These are phyloP conservation scores for Cutaneotrichosporon sp. DNA, from an alignment of 1,284 basidiomycete species.

Conservation along the genomic window DNA sequence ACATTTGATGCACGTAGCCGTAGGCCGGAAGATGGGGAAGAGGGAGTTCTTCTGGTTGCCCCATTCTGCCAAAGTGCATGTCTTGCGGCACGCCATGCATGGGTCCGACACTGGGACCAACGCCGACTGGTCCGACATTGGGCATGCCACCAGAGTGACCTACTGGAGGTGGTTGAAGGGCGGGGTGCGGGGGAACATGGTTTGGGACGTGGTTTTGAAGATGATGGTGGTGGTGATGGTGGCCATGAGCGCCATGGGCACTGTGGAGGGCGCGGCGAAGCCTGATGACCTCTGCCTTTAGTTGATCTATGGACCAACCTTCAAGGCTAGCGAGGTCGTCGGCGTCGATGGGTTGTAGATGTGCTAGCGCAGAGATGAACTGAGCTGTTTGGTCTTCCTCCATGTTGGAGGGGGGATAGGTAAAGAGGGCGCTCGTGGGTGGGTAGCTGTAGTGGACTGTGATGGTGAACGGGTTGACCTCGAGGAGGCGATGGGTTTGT, in stretches of 20 bases:
- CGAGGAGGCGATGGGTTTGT: too few relatives aligned
- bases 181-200: background rate
- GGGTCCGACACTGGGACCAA: background rate
- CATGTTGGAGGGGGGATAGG: conserved; percentile 7
- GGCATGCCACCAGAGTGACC: background rate
- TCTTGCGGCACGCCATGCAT: background rate
- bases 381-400: conserved; percentile 20
- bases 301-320: conserved; percentile 27
- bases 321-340: conserved; percentile 17
- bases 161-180: background rate
- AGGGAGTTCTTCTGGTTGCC: background rate
- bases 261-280: conserved; percentile 18
- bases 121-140: background rate
- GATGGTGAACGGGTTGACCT: background rate
- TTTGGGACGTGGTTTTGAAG: background rate
- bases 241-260: background rate
- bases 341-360: conserved; percentile 6
- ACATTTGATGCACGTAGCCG: background rate
- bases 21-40: background rate
- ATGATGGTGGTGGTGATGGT: background rate
- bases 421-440: too few relatives aligned
- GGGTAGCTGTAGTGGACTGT: background rate
- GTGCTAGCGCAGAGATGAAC: conserved; percentile 15
- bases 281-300: conserved; percentile 30
- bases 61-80: background rate